These are phyloP conservation scores for Clonostachys sp. DNA, from an alignment of 2,329 filamentous ascomycete genomes.

Conservation along the genomic window DNA sequence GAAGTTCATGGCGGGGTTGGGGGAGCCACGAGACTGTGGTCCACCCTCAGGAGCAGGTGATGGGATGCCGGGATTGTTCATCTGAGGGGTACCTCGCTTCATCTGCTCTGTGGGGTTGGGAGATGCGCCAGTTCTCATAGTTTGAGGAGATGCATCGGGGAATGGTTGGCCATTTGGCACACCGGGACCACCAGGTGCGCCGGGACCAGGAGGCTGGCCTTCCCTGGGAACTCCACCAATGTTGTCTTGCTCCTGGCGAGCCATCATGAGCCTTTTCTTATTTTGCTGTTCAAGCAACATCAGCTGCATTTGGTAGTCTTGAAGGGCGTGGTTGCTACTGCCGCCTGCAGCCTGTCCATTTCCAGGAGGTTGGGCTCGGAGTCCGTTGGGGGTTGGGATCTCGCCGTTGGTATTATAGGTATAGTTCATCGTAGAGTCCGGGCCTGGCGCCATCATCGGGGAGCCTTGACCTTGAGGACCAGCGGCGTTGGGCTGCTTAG, in stretches of 20 bases:
- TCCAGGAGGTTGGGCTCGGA: conserved; percentile 50
- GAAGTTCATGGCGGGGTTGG: conserved; percentile 57
- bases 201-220: conserved; percentile 41
- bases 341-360: conserved; percentile 40
- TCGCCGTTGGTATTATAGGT: conserved; percentile 57
- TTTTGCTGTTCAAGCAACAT: conserved; percentile 86
- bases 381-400: conserved; percentile 50
- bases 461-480: conserved; percentile 75
- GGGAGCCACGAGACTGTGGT: conserved; percentile 63
- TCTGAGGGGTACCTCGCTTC: conserved; percentile 72
- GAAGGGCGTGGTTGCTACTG: conserved; percentile 71
- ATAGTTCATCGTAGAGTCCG: conserved; percentile 53
- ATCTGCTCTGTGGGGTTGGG: conserved; percentile 76
- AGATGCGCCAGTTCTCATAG: conserved; percentile 64
- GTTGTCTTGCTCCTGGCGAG: conserved; percentile 71
- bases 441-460: conserved; percentile 73
- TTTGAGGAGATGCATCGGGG: conserved; percentile 66
- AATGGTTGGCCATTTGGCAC: conserved; percentile 59
- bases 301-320: conserved; percentile 86
- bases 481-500: conserved; percentile 70
- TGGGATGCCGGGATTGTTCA: conserved; percentile 64
- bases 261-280: conserved; percentile 82
- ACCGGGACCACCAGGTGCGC: conserved; percentile 47
- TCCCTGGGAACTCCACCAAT: conserved; percentile 43
- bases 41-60: conserved; percentile 67